phyloP scores from a whole-genome alignment of 1,284 basidiomycete genomes.

The Tremellales sp. region DNA sequence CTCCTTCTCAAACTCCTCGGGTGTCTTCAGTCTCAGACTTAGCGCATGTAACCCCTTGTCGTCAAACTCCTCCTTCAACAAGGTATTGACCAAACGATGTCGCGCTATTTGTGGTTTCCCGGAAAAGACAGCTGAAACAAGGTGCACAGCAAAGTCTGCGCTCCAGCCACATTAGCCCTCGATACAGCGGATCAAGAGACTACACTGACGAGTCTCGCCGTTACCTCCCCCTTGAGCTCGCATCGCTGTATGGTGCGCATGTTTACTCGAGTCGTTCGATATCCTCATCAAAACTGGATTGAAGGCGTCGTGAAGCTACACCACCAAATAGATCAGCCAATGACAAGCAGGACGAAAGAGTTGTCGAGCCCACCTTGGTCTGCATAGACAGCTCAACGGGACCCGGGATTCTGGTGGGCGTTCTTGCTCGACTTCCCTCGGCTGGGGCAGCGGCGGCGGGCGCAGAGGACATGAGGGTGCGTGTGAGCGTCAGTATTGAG shows the following conservation, averaged over 20 bases:
- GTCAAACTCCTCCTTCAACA: slow-evolving; percentile 49
- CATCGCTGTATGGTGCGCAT: slow-evolving; percentile 48
- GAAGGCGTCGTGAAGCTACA: slow-evolving; percentile 41
- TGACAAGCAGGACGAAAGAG: not conserved
- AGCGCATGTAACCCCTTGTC: slow-evolving; percentile 47
- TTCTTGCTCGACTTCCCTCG: too few relatives aligned
- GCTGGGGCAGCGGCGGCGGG: too few relatives aligned
- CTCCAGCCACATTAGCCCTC: not conserved
- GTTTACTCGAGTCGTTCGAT: slow-evolving; percentile 47
- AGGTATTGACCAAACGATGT: slow-evolving; percentile 47
- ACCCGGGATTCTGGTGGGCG: slow-evolving; percentile 38
- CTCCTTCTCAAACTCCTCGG: slow-evolving; percentile 47
- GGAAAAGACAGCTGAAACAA: slow-evolving; percentile 42
- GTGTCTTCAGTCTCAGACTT: slow-evolving; percentile 46
- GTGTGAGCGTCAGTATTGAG: too few relatives aligned
- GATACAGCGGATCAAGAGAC: not conserved
- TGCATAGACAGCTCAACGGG: slow-evolving; percentile 46
- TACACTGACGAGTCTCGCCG: slow-evolving; percentile 48
- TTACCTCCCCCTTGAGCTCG: slow-evolving; percentile 43
- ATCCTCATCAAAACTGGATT: slow-evolving; percentile 42
- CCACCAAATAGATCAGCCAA: not conserved
- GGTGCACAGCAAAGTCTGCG: slow-evolving; percentile 48
- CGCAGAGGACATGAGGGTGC: too few relatives aligned
- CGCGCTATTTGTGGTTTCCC: slow-evolving; percentile 45
- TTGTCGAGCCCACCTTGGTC: slow-evolving; percentile 32